Evolutionary conservation across 2,329 filamentous ascomycete genomes (phyloP).

Genomic region (Phaeoacremonium minimum): DNA sequence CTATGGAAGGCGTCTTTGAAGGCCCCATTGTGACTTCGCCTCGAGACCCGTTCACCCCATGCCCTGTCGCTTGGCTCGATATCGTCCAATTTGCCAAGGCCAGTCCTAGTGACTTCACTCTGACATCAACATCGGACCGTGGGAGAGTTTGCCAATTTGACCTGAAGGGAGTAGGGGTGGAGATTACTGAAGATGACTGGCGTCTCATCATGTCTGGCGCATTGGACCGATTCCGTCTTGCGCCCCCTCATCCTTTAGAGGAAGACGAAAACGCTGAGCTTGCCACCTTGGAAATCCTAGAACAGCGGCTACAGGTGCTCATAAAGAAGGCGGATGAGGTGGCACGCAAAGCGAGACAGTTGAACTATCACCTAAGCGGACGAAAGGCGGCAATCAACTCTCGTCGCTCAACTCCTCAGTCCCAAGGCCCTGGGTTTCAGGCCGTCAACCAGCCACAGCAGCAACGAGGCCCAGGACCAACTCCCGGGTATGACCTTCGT

Average conservation of each 20-base stretch:
- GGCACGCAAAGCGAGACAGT: constrained; percentile 58
- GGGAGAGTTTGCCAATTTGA: constrained; percentile 74
- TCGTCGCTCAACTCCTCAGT: constrained; percentile 43
- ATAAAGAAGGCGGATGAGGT: constrained; percentile 79
- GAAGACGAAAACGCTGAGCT: constrained; percentile 86
- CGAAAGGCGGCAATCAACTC: constrained; percentile 69
- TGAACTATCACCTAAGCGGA: constrained; percentile 76
- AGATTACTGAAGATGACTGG: constrained; percentile 87
- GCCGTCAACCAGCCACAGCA: constrained; percentile 22
- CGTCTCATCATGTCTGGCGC: constrained; percentile 78
- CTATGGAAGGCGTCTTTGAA: constrained; percentile 83
- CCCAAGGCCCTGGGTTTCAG: constrained; percentile 30
- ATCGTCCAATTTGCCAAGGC: constrained; percentile 79
- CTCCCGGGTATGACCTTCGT: constrained; percentile 41
- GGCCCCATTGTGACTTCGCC: constrained; percentile 60
- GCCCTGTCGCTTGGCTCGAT: constrained; percentile 72
- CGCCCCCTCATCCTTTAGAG: constrained; percentile 73
- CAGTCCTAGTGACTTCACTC: constrained; percentile 72
- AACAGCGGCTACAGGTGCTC: constrained; percentile 71
- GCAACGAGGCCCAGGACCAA: constrained; percentile 19
- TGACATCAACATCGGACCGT: constrained; percentile 66
- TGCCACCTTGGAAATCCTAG: constrained; percentile 77
- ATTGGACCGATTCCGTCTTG: constrained; percentile 67
- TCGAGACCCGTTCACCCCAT: constrained; percentile 53
- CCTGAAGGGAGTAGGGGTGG: constrained; percentile 74